Base-by-base conservation (phyloP, 768 basidiomycete genomes). In the Lepiota subincarnata region DNA sequence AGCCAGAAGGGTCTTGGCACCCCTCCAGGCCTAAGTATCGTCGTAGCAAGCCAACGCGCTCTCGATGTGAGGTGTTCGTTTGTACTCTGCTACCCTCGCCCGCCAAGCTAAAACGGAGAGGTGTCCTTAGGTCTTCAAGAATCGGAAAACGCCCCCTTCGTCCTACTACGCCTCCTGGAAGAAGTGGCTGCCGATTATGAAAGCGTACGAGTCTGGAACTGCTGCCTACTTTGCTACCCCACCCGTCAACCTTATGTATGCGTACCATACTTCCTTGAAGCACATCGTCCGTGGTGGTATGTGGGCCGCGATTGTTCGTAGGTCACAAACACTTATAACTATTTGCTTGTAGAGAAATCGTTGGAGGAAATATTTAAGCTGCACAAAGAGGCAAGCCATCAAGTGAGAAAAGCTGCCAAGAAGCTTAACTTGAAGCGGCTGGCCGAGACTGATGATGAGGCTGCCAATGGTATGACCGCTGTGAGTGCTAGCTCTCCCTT, bases 381-480 rank as follows among this genome's bases (percentile, higher is more conserved):
- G 19, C 97, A 99, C 72, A 79, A 78, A 28, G 79, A 81, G 37
- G 83, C 82, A 1, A 86, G 84, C 53, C 62, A 74, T 51, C 80
- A 79, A 53, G 69, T 99, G 68, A 93, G 90, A 70, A 68, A 79
- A 5, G 80, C 82, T 1, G 83, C 84, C 4, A 64, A 70, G 39
- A 74, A 71, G 18, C 73, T 96, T 39, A 94, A 92, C 1, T 73
- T 98, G 60, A 84, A 73, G 62, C 83, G 83, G 62, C 75, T 98
- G 6, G 82, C 95, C 6, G 63, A 80, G 10, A 72, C 77, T 22
- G 73, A 81, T 1, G 71, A 76, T 2, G 76, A 80, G 54, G 79
- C 87, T 14, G 95, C 97, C 2, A 96, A 95, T 64, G 95, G 96
- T 37, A 98, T 99, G 97, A 90, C 88, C 5, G 95, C 94, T 38